Base-by-base conservation (phyloP, 2,329 filamentous ascomycete genomes). In the Paecilomyces variotii region DNA sequence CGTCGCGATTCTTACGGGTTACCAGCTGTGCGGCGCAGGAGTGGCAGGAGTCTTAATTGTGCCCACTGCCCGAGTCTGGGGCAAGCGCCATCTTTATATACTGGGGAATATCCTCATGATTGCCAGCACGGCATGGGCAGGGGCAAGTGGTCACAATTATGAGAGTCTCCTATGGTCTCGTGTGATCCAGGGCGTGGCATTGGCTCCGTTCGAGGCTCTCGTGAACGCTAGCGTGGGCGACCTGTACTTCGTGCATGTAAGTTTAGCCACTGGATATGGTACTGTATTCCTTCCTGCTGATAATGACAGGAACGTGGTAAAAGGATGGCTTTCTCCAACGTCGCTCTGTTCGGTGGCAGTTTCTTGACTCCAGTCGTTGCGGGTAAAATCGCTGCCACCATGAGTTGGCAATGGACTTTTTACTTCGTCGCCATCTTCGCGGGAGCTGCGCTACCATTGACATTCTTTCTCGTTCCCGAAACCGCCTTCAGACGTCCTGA, bases 171-270 rank as follows among this genome's bases (percentile, higher is more conserved):
- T 94, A 3, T 90, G 86, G 75, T 88, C 93, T 11, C 82, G 93
- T 11, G 83, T 96, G 56, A 84, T 96, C 58, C 93, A 97, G 73
- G 93, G 93, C 24, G 82, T 97, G 51, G 91, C 88, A 0, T 81
- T 91, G 19, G 91, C 91, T 7, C 92, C 93, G 0, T 97, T 94
- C 64, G 93, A 97, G 75, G 89, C 90, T 0, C 78, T 97, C 26
- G 87, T 97, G 59, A 96, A 96, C 73, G 90, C 90, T 0, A 87
- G 86, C 54, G 89, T 97, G 5, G 93, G 91, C 49, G 93, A 97
- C 72, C 72, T 97, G 56, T 97, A 93, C 74, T 94, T 87, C 72
- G 91, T 97, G 27, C 93, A 93, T 76, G 85, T 89, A 73, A 74
- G 83, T 72, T 49, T 54, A 14, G 12, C 3, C 14, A 25, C 2